These are phyloP conservation scores for Cryptococcus sp. DNA, from an alignment of 1,284 basidiomycete species.

Conservation along the genomic window DNA sequence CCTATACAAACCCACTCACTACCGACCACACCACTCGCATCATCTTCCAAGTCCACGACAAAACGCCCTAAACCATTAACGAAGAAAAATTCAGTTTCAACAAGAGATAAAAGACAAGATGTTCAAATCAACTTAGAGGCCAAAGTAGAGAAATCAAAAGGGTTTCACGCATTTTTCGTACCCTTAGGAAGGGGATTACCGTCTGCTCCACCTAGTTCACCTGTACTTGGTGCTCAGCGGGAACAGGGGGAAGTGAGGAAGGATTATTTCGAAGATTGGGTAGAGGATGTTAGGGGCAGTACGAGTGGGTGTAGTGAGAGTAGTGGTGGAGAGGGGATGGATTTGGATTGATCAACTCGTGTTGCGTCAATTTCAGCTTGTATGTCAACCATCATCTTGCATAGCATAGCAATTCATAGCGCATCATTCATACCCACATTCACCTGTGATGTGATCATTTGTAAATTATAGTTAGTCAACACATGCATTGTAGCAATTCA, in stretches of 20 bases:
- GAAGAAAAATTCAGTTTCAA: slow-evolving; percentile 30
- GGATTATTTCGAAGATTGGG: neutral
- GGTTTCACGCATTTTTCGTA: slow-evolving; percentile 43
- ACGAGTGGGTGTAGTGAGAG: neutral
- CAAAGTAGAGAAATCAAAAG: slow-evolving; percentile 40
- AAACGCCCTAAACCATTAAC: neutral
- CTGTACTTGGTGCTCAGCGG: slow-evolving; percentile 12
- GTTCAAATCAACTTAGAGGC: slow-evolving; percentile 40
- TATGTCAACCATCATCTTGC: too few species aligned
- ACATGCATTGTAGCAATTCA: too few species aligned
- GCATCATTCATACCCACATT: too few species aligned
- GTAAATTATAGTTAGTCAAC: too few species aligned
- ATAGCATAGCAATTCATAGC: too few species aligned
- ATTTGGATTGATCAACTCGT: too few species aligned
- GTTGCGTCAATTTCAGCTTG: too few species aligned
- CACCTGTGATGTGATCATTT: too few species aligned
- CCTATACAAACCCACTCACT: slow-evolving; percentile 2
- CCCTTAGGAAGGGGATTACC: slow-evolving; percentile 34
- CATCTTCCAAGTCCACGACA: too few species aligned
- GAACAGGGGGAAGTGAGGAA: neutral
- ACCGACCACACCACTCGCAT: too few species aligned
- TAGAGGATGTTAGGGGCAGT: neutral
- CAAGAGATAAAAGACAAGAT: slow-evolving; percentile 24
- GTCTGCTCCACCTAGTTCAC: slow-evolving; percentile 35
- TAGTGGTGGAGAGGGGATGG: neutral